Conservation (phyloP, 2,329 filamentous ascomycete species). For the Curvularia eragrostidis region DNA sequence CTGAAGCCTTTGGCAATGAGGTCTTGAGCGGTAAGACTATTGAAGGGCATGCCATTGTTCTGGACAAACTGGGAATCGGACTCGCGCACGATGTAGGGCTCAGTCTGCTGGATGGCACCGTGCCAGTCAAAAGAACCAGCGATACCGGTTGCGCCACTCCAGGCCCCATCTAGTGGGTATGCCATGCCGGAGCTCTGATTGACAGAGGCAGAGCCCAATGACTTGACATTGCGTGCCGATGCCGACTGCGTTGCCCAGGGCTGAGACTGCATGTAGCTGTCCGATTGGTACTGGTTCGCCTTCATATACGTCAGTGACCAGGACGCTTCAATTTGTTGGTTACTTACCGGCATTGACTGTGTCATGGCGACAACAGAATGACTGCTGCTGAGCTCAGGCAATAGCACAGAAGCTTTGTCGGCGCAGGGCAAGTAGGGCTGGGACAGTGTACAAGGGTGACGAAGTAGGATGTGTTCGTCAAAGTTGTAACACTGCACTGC, state of each 20-base stretch:
- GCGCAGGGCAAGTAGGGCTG: slow-evolving; percentile 11
- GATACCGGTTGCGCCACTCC: background rate
- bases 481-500: slow-evolving; percentile 7
- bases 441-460: slow-evolving; percentile 6
- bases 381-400: background rate
- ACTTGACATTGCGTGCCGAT: slow-evolving; percentile 7
- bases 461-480: slow-evolving; percentile 8
- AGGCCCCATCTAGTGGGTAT: slow-evolving; percentile 6
- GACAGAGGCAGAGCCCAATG: background rate
- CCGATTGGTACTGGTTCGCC: too few species aligned
- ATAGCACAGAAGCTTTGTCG: slow-evolving; percentile 2
- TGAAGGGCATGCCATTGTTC: slow-evolving; percentile 21
- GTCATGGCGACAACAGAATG: slow-evolving; percentile 19
- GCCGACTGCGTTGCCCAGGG: too few species aligned
- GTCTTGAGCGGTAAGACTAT: slow-evolving; percentile 8
- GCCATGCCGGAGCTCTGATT: background rate
- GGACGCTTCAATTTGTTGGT: background rate
- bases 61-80: slow-evolving; percentile 11
- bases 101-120: slow-evolving; percentile 2
- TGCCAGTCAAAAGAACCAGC: slow-evolving; percentile 9
- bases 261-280: too few species aligned
- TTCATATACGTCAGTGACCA: slow-evolving; percentile 13
- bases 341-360: slow-evolving; percentile 27
- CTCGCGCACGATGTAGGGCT: slow-evolving; percentile 18
- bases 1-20: slow-evolving; percentile 11